A percentile compares a stretch with the other conserved stretches of the same genome.
phyloP scores from a whole-genome alignment of 371 early-diverging fungal genomes.

The Mortierella sp. region DNA sequence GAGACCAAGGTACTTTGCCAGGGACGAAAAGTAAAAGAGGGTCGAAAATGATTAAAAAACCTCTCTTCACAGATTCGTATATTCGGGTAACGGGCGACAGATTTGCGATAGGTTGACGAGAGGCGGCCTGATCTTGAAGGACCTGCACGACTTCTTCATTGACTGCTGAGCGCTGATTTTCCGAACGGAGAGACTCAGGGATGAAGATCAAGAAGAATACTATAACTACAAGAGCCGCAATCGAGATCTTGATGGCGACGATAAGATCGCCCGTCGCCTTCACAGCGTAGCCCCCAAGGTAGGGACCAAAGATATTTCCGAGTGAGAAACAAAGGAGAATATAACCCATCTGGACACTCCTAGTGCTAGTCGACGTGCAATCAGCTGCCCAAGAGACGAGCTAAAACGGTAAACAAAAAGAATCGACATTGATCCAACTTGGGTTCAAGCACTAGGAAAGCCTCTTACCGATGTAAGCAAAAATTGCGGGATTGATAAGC shows the following conservation, averaged over 20 bases:
- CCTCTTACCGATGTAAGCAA: slow-evolving; percentile 20
- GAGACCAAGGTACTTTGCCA: background rate
- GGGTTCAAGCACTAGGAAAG: too few relatives aligned
- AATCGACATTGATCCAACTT: background rate
- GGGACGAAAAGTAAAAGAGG: slow-evolving; percentile 28
- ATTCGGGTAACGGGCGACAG: background rate
- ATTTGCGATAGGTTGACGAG: background rate
- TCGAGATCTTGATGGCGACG: background rate
- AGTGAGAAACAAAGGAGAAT: background rate
- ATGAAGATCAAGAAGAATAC: slow-evolving; percentile 6
- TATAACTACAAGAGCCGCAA: background rate
- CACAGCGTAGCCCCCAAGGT: slow-evolving; percentile 16
- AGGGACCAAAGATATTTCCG: slow-evolving; percentile 16
- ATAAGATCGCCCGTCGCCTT: slow-evolving; percentile 2
- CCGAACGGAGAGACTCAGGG: slow-evolving; percentile 18
- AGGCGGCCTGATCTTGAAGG: too few relatives aligned
- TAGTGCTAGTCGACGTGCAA: background rate
- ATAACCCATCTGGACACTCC: slow-evolving; percentile 21
- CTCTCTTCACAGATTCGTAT: background rate
- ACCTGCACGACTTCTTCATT: background rate
- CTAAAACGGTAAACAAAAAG: background rate
- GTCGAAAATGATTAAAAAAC: background rate
- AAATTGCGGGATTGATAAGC: slow-evolving; percentile 13
- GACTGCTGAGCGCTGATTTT: background rate
- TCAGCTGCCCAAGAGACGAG: slow-evolving; percentile 10